phyloP scores from a whole-genome alignment of 2,329 filamentous ascomycete species.

The Talaromyces pinophilus region DNA sequence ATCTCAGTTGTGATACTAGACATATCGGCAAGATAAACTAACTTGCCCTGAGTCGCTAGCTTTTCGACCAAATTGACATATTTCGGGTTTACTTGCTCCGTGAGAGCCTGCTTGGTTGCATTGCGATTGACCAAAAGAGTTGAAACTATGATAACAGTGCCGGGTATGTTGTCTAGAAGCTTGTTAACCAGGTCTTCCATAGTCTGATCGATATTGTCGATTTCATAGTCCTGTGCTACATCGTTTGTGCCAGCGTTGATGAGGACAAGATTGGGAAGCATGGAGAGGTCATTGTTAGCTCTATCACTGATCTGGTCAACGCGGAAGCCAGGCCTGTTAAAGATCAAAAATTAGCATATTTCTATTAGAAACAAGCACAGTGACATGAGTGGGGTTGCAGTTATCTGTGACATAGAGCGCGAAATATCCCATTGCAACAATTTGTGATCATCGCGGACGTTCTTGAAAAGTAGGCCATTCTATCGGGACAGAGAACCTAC shows the following conservation, averaged over 20 bases:
- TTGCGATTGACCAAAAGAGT: background rate
- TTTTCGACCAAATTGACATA: background rate
- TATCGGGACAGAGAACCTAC: background rate
- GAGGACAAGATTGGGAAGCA: conserved; percentile 5
- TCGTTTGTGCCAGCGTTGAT: conserved; percentile 3
- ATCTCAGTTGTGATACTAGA: conserved; percentile 1
- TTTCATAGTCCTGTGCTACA: background rate
- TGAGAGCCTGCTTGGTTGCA: background rate
- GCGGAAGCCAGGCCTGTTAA: background rate
- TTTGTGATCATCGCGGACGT: no score
- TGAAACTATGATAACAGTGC: background rate
- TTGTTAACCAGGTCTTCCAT: background rate
- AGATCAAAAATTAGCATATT: background rate
- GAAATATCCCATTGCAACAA: no score
- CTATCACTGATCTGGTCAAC: conserved; percentile 9
- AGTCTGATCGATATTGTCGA: background rate
- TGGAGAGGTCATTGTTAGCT: background rate
- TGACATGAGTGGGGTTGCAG: background rate
- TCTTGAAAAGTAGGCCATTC: no score
- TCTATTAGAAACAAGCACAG: no score
- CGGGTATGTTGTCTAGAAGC: background rate
- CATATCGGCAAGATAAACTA: conserved; percentile 9
- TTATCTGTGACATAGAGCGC: no score
- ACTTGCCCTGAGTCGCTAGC: background rate
- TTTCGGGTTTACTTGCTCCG: background rate